phyloP scores from a whole-genome alignment of 2,329 filamentous ascomycete genomes.

The Epichloe sibirici region DNA sequence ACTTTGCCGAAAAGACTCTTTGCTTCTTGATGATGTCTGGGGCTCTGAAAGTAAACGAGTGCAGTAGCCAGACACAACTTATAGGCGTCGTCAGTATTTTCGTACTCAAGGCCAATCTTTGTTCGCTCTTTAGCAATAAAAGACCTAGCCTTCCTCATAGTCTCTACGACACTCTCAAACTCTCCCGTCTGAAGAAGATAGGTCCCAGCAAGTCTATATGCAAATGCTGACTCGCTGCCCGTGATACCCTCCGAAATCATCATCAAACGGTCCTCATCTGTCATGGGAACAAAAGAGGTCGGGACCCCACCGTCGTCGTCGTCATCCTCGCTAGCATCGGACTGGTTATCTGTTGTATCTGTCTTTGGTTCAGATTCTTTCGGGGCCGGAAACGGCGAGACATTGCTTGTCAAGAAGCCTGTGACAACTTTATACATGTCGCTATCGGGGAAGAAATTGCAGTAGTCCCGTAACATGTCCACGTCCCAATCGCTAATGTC shows the following conservation, averaged over 20 bases:
- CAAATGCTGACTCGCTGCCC: slow-evolving; percentile 59
- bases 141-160: slow-evolving; percentile 61
- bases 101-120: slow-evolving; percentile 57
- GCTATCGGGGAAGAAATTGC: slow-evolving; percentile 69
- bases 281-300: slow-evolving; percentile 45
- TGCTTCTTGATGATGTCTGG: slow-evolving; percentile 79
- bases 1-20: slow-evolving; percentile 77
- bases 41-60: slow-evolving; percentile 79
- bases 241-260: slow-evolving; percentile 67
- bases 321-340: slow-evolving; percentile 47
- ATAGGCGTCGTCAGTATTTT: slow-evolving; percentile 60
- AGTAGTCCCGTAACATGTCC: slow-evolving; percentile 67
- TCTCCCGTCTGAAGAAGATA: slow-evolving; percentile 81
- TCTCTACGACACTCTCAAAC: slow-evolving; percentile 67
- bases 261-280: slow-evolving; percentile 65
- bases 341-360: slow-evolving; percentile 20
- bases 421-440: slow-evolving; percentile 73
- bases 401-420: slow-evolving; percentile 68
- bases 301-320: slow-evolving; percentile 44
- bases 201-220: slow-evolving; percentile 70
- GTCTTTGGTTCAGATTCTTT: slow-evolving; percentile 12
- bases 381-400: slow-evolving; percentile 63
- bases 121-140: slow-evolving; percentile 46
- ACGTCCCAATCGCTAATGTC: slow-evolving; percentile 66
- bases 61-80: slow-evolving; percentile 74